Conservation (phyloP, 129 eudicot genomes). For the Calendula officinalis region DNA sequence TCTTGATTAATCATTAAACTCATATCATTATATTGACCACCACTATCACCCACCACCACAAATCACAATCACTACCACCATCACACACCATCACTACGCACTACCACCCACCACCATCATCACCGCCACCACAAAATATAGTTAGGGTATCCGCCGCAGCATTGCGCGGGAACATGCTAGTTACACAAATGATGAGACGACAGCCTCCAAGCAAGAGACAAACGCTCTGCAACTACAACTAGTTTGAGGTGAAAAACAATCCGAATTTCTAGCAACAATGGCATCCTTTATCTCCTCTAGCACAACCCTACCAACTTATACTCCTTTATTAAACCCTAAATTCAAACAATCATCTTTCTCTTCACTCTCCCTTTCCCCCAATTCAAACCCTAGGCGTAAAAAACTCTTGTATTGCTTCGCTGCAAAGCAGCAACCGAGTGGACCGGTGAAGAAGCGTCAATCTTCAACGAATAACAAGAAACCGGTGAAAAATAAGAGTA, state of each 20-base stretch:
- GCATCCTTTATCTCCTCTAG: constrained; percentile 35
- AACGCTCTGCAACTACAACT: constrained; percentile 4
- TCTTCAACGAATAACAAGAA: constrained; percentile 20
- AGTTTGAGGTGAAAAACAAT: background rate
- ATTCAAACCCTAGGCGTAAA: constrained; percentile 32
- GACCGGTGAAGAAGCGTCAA: constrained; percentile 39
- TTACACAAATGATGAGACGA: too few species aligned
- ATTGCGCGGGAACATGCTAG: too few species aligned
- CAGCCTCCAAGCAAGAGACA: background rate
- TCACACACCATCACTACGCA: too few species aligned
- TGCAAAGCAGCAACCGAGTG: constrained; percentile 36
- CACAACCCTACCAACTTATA: constrained; percentile 16
- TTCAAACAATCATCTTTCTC: constrained; percentile 28
- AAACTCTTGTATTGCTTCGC: constrained; percentile 28
- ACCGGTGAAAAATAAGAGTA: constrained; percentile 23
- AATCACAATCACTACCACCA: too few species aligned
- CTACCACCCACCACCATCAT: too few species aligned
- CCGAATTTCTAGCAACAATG: constrained; percentile 13
- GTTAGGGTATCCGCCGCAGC: too few species aligned
- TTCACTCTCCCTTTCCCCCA: constrained; percentile 18
- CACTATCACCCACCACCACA: too few species aligned
- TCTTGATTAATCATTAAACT: too few species aligned
- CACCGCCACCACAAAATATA: too few species aligned
- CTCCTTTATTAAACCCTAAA: constrained; percentile 30
- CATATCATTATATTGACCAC: too few species aligned